These are phyloP conservation scores for Fraxinus angustifolia DNA, from an alignment of 305 asterid species.

Conservation along the genomic window DNA sequence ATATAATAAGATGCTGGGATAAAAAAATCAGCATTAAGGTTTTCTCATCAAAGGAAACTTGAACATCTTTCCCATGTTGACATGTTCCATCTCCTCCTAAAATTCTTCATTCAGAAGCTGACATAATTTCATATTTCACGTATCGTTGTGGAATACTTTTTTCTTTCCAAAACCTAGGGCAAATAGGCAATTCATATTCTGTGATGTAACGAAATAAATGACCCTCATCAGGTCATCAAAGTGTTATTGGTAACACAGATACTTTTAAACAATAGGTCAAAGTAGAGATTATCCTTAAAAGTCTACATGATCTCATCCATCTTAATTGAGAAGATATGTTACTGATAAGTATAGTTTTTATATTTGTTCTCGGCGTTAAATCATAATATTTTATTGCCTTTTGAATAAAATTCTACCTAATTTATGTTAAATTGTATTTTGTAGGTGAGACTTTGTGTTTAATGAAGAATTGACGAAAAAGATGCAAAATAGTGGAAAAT, in stretches of 20 bases:
- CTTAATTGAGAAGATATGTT: background rate
- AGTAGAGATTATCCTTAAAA: background rate
- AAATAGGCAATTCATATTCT: background rate
- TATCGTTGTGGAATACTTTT: background rate
- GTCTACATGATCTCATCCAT: background rate
- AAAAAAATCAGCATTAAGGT: background rate
- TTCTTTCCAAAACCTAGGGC: background rate
- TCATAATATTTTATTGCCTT: too few species aligned
- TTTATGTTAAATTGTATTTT: too few species aligned
- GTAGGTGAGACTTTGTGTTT: too few species aligned
- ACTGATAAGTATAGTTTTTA: too few species aligned
- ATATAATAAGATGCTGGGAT: background rate
- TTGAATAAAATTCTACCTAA: too few species aligned
- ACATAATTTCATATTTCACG: background rate
- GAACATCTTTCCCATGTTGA: background rate
- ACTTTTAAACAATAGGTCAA: background rate
- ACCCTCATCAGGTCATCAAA: background rate
- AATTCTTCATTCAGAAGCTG: background rate
- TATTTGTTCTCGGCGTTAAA: too few species aligned
- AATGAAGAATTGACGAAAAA: too few species aligned
- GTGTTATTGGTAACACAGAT: background rate
- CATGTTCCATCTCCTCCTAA: constrained; percentile 2
- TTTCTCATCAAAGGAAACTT: background rate
- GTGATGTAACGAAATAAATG: background rate
- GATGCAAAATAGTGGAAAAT: too few species aligned